Conservation (phyloP, 1,284 basidiomycete genomes). For the Sparassis latifolia region DNA sequence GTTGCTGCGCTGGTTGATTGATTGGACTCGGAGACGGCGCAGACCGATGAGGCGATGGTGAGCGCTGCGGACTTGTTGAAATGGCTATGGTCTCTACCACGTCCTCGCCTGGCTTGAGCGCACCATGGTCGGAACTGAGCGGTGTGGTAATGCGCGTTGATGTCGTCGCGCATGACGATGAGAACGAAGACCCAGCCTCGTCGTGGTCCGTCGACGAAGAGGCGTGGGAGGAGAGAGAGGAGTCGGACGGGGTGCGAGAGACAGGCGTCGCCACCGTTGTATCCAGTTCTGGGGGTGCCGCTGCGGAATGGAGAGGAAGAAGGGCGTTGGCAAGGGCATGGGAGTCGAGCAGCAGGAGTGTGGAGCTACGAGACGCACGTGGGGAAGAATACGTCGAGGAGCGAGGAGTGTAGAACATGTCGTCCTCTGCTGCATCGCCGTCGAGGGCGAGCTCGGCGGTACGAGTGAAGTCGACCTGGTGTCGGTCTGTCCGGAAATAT, state of each 20-base stretch:
- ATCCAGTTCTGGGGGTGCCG: slow-evolving; percentile 4
- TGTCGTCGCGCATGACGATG: slow-evolving; percentile 23
- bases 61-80: slow-evolving; percentile 12
- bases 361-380: slow-evolving; percentile 25
- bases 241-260: slow-evolving; percentile 19
- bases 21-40: too few relatives aligned
- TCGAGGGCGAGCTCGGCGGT: slow-evolving; percentile 23
- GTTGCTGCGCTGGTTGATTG: too few relatives aligned
- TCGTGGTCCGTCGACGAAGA: slow-evolving; percentile 31
- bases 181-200: slow-evolving; percentile 15
- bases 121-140: slow-evolving; percentile 4
- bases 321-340: slow-evolving; percentile 22
- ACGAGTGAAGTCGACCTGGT: slow-evolving; percentile 10
- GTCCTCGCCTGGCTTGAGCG: slow-evolving; percentile 4
- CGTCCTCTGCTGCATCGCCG: slow-evolving; percentile 32
- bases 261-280: not conserved
- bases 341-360: slow-evolving; percentile 30
- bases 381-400: slow-evolving; percentile 41
- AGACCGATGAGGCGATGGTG: not conserved
- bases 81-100: slow-evolving; percentile 20
- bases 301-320: slow-evolving; percentile 12
- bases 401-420: slow-evolving; percentile 43
- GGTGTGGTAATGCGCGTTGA: slow-evolving; percentile 24
- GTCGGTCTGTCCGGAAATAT: slow-evolving; percentile 8
- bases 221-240: slow-evolving; percentile 30